These are phyloP conservation scores for Domatiomyces catenatus DNA, from an alignment of 2,329 filamentous ascomycete genomes.

Conservation along the genomic window DNA sequence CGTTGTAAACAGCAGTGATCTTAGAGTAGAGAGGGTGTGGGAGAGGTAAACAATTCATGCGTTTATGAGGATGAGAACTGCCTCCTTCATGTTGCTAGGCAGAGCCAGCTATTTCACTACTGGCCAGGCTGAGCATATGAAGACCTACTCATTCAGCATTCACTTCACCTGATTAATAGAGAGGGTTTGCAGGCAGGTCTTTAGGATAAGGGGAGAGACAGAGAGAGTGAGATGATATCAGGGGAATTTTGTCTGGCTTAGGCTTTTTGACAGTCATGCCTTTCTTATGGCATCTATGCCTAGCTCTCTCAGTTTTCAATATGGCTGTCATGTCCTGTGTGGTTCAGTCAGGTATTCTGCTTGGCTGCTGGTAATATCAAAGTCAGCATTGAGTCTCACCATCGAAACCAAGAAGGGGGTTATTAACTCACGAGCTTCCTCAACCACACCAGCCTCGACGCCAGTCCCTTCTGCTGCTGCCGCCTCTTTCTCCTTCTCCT, in stretches of 20 bases:
- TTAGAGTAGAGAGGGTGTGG: neutral
- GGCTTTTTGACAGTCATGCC: neutral
- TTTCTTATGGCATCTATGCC: neutral
- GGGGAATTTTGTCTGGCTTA: too few species aligned
- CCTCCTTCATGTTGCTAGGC: neutral
- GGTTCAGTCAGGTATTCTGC: neutral
- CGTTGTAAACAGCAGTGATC: too few species aligned
- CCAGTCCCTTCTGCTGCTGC: constrained; percentile 47
- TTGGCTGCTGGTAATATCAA: neutral
- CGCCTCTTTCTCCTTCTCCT: constrained; percentile 23
- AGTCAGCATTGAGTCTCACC: neutral
- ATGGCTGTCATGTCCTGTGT: neutral
- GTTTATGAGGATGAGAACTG: neutral
- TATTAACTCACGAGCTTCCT: constrained; percentile 33
- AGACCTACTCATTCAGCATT: neutral
- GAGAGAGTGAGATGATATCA: too few species aligned
- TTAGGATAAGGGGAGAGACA: too few species aligned
- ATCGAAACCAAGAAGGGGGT: neutral
- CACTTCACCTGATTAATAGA: neutral
- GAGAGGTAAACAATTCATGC: neutral
- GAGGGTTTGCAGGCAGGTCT: neutral
- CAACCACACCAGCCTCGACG: constrained; percentile 43
- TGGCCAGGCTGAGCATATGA: neutral
- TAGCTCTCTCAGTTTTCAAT: neutral
- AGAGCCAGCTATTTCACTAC: neutral